Evolutionary conservation across 78 protist genomes (phyloP).

Genomic region (Pigoraptor vietnamica): DNA sequence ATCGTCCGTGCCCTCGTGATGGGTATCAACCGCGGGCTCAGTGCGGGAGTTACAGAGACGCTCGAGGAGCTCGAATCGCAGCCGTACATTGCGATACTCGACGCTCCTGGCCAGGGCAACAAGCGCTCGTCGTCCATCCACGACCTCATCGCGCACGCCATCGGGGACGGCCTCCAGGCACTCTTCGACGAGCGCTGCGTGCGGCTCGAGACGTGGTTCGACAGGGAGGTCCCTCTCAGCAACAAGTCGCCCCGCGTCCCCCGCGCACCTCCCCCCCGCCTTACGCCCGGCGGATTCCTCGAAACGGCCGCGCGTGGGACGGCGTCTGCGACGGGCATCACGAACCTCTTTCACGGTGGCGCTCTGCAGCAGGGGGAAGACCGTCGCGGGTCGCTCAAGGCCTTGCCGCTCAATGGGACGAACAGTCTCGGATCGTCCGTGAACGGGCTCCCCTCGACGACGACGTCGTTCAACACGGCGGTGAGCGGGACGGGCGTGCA

Average conservation of each 20-base stretch:
- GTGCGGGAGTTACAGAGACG: not conserved
- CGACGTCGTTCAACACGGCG: not conserved
- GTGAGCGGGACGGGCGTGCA: not conserved
- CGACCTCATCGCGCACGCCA: not conserved
- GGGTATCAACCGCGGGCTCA: not conserved
- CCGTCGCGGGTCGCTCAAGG: not conserved
- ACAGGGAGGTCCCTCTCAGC: not conserved
- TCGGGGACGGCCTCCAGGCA: not conserved
- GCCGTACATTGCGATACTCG: not conserved
- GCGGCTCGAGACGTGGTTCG: not conserved
- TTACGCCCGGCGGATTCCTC: not conserved
- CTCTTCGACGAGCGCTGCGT: not conserved
- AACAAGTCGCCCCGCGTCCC: not conserved
- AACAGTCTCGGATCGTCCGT: not conserved
- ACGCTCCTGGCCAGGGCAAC: not conserved
- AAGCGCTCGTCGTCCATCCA: not conserved
- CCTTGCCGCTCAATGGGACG: not conserved
- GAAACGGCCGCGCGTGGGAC: not conserved
- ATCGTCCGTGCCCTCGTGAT: not conserved
- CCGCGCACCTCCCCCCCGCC: not conserved
- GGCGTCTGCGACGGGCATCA: no score
- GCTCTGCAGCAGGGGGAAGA: no score
- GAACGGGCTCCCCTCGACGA: not conserved
- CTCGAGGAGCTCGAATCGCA: not conserved
- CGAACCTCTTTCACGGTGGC: no score